Evolutionary conservation across 2,329 filamentous ascomycete species (phyloP), one percentile per base, ranked within the genome.

Genomic region (Neodidymelliopsis sp.): DNA sequence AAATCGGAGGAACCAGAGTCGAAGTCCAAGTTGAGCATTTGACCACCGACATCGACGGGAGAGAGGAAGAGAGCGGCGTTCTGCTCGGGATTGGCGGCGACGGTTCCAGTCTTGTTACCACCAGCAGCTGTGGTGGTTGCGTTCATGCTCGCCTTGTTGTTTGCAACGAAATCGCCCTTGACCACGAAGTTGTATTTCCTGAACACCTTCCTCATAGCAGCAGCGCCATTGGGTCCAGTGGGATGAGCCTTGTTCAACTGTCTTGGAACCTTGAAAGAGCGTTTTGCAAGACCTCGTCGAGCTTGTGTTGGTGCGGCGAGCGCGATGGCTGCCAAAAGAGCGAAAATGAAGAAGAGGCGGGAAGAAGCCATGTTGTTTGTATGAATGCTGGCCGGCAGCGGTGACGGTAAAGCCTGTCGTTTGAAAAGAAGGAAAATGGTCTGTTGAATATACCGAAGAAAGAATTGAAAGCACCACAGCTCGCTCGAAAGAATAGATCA

Each of bases 1-100:
- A 89, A 79, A 70, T 90, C 88, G 10, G 87, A 82, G 2, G 87
- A 90, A 47, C 88, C 88, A n/a, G 86, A 87, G 71, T 91, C 88
- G 65, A 91, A 89, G 68, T 89, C 84, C 67, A 91, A 74, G 63
- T 85, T 83, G 48, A 91, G 63, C 4, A 78, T 81, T 73, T 90
- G 87, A 4, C 84, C 85, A 51, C 88, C 88, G 55, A 91, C 81
- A n/a, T 68, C 80, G 41, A 90, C 84, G 0, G 86, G 85, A 0
- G 85, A 82, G 10, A 92, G 79, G 63, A 89, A 92, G 50, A 90
- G 84, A 36, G 82, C 78, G 63, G 89, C 88, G 59, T 85, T 84
- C 33, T 80, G 73, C 55, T 86, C 83, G 10, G 86, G 84, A 20
- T 82, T 85, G 41, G 86, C 85, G 22, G 82, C 75, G 41, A 90